Percentiles rank a stretch among this genome's conserved stretches.
phyloP scores from a whole-genome alignment of 768 basidiomycete species.

The Kwoniella bestiolae region DNA sequence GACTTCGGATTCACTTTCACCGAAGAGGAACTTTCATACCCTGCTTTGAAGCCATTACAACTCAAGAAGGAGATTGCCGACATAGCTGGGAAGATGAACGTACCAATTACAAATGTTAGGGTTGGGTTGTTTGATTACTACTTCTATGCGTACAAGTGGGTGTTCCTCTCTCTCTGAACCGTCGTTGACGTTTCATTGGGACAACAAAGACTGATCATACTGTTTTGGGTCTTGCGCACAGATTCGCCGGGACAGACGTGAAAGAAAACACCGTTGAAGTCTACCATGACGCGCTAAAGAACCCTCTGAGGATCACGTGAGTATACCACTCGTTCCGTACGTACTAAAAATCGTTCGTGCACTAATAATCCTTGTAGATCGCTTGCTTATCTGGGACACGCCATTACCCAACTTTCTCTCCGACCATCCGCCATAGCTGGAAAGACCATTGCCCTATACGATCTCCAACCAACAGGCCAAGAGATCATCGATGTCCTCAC shows the following conservation, averaged over 20 bases:
- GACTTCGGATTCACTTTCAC: slow-evolving; percentile 14
- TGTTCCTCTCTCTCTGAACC: background rate
- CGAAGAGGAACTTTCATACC: background rate
- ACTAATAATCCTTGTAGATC: too few relatives aligned
- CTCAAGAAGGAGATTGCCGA: background rate
- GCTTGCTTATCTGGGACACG: slow-evolving; percentile 7
- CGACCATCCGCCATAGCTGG: background rate
- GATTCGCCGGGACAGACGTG: slow-evolving; percentile 7
- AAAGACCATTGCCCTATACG: slow-evolving; percentile 1
- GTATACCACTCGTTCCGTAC: too few relatives aligned
- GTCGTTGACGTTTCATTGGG: too few relatives aligned
- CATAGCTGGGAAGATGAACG: background rate
- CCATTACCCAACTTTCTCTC: background rate
- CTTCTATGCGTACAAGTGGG: slow-evolving; percentile 5
- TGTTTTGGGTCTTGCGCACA: background rate
- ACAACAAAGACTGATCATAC: too few relatives aligned
- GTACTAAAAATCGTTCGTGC: too few relatives aligned
- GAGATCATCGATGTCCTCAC: slow-evolving; percentile 11
- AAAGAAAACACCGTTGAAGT: slow-evolving; percentile 5
- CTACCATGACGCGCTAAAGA: slow-evolving; percentile 4
- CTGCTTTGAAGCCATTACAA: background rate
- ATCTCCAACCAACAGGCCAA: slow-evolving; percentile 9
- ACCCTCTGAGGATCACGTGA: slow-evolving; percentile 14
- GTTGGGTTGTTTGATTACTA: slow-evolving; percentile 5
- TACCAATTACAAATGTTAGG: slow-evolving; percentile 2